Evolutionary conservation across 257 asterid species (phyloP).

Genomic region (Ilex asprella): DNA sequence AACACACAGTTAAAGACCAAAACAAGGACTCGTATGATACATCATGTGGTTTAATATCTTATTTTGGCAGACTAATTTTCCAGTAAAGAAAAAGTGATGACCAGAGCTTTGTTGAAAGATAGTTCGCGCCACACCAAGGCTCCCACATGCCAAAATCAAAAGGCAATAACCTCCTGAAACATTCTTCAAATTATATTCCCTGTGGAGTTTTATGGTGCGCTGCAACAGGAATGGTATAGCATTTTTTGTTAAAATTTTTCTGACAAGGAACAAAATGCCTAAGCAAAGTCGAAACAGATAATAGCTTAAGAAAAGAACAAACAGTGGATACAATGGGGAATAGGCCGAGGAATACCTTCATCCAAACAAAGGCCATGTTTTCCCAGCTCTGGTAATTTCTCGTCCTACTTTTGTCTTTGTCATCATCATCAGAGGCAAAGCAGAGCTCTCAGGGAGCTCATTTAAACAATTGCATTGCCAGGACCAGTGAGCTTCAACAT

Average conservation of each 20-base stretch:
- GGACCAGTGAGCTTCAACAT: conserved; percentile 35
- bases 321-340: background rate
- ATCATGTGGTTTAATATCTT: too few species aligned
- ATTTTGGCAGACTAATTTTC: too few species aligned
- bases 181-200: background rate
- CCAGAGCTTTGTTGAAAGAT: too few species aligned
- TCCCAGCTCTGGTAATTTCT: conserved; percentile 28
- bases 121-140: too few species aligned
- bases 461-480: conserved; percentile 25
- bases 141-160: too few species aligned
- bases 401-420: conserved; percentile 31
- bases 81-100: too few species aligned
- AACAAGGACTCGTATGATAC: too few species aligned
- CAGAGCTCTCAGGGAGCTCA: conserved; percentile 47
- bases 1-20: too few species aligned
- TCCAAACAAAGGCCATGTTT: conserved; percentile 13
- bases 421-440: conserved; percentile 29
- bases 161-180: too few species aligned
- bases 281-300: conserved; percentile 9
- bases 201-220: background rate
- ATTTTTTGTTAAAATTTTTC: too few species aligned
- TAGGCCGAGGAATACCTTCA: conserved; percentile 28
- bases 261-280: background rate
- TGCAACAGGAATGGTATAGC: background rate
- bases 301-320: conserved; percentile 8